Evolutionary conservation across 345 rosid species (phyloP).

Genomic region (Dipteronia sinensis): DNA sequence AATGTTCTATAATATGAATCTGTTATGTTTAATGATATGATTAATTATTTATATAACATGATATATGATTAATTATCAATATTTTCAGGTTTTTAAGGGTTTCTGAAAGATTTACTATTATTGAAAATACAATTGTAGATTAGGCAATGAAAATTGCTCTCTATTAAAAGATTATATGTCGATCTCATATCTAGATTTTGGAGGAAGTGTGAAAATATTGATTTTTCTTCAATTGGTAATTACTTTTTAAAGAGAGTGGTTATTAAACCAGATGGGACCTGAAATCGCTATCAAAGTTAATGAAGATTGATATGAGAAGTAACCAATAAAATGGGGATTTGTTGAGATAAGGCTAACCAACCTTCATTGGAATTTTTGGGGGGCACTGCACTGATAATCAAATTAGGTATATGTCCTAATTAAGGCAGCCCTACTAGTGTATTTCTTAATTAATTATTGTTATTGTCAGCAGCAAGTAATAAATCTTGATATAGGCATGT

Average conservation of each 20-base stretch:
- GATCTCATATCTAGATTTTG: too few relatives aligned
- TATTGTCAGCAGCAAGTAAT: background rate
- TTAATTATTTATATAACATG: too few relatives aligned
- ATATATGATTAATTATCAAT: too few relatives aligned
- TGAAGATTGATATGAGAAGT: background rate
- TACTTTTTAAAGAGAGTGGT: background rate
- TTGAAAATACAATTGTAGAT: too few relatives aligned
- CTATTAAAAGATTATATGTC: too few relatives aligned
- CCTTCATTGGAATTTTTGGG: background rate
- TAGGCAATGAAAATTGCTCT: too few relatives aligned
- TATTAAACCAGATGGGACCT: background rate
- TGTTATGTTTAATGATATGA: too few relatives aligned
- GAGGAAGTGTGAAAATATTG: background rate
- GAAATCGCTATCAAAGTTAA: background rate
- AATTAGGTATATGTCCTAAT: slow-evolving; percentile 11
- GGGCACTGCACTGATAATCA: background rate
- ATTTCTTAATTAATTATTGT: background rate
- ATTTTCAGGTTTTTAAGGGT: too few relatives aligned
- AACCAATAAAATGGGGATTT: background rate
- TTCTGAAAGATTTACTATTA: too few relatives aligned
- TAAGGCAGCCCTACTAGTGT: background rate
- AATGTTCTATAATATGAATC: too few relatives aligned
- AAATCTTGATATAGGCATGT: background rate
- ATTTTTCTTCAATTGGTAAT: background rate
- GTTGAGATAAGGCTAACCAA: background rate